Evolutionary conservation across 495 filamentous ascomycete genomes (phyloP), one percentile per base, ranked within the genome.

Genomic region (Hyaloscypha bicolor): DNA sequence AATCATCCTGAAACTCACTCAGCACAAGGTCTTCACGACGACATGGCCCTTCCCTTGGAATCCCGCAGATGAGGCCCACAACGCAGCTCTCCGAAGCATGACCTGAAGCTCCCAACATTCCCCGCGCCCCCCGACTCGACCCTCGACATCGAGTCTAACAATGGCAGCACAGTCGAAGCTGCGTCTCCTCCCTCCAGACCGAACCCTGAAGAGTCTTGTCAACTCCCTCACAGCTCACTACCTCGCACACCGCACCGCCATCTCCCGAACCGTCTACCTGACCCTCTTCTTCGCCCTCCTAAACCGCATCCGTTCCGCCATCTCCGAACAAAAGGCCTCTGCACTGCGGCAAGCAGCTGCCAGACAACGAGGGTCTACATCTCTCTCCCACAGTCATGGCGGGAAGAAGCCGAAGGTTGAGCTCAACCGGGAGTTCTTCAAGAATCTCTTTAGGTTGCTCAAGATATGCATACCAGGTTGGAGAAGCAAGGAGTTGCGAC

Each of bases 371-470:
- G 81, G 82, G 19, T 81, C 78, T 6, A 89, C 87, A 48, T 77
- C 73, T 6, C 76, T 77, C n/a, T 78, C 72, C 16, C 71, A 75
- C 31, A 73, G 65, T 12, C 29, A 60, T 60, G 33, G 56, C 22
- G 29, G 35, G 19, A 83, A 83, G 68, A 86, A 85, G 74, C 94
- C 93, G 81, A 93, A 91, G 79, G 93, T 97, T 21, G 95, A 96
- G 80, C 80, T 99, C 57, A 97, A 99, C 72, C 85, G 92, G 63
- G 95, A 98, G 76, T 99, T 99, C 83, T 96, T 99, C 80, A 88
- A 88, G 74, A 92, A 90, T 67, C 76, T 99, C 71, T 81, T 93
- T 67, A 83, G 88, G 37, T 76, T 99, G 72, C 77, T 97, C 70
- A 87, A 83, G 75, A 96, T 99, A 69, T 92, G 94, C 16, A 88